Evolutionary conservation across 208 protist species (phyloP).

Genomic region (Trypanosoma rangeli): DNA sequence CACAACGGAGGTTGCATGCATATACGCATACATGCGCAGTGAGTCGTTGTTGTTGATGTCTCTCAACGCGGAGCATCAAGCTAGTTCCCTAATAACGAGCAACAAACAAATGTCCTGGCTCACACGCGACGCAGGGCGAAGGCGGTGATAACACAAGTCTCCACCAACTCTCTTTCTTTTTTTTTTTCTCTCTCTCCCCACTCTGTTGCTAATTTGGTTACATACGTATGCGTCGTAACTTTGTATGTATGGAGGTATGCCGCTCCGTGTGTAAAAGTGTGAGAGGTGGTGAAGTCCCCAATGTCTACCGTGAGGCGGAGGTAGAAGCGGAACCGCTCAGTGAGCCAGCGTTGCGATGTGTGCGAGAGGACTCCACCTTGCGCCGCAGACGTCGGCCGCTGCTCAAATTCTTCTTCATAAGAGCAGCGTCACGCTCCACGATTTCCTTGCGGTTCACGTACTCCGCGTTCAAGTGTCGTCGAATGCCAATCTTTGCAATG

Average conservation of each 20-base stretch:
- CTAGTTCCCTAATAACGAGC: not conserved
- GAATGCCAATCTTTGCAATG: constrained; percentile 85
- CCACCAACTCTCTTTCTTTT: not conserved
- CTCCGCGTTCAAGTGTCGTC: constrained; percentile 77
- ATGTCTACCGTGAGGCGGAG: not conserved
- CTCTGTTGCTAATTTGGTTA: too few species aligned
- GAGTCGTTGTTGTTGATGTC: not conserved
- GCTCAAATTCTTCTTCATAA: constrained; percentile 68
- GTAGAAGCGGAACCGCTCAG: constrained; percentile 19
- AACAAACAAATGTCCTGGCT: not conserved
- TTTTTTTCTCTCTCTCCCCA: not conserved
- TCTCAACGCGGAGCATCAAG: not conserved
- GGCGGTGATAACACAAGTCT: not conserved
- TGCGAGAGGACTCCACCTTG: constrained; percentile 64
- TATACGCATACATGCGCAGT: too few species aligned
- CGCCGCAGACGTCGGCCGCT: constrained; percentile 75
- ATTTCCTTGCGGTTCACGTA: constrained; percentile 82
- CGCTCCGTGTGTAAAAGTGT: too few species aligned
- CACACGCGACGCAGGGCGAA: not conserved
- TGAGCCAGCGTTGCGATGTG: constrained; percentile 73
- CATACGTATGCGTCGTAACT: too few species aligned
- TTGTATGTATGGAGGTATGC: too few species aligned
- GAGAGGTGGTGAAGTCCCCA: not conserved
- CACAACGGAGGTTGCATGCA: too few species aligned
- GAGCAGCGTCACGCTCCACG: constrained; percentile 70